These are phyloP conservation scores for Fraxinus xanthoxyloides DNA, from an alignment of 305 asterid genomes.

Conservation along the genomic window DNA sequence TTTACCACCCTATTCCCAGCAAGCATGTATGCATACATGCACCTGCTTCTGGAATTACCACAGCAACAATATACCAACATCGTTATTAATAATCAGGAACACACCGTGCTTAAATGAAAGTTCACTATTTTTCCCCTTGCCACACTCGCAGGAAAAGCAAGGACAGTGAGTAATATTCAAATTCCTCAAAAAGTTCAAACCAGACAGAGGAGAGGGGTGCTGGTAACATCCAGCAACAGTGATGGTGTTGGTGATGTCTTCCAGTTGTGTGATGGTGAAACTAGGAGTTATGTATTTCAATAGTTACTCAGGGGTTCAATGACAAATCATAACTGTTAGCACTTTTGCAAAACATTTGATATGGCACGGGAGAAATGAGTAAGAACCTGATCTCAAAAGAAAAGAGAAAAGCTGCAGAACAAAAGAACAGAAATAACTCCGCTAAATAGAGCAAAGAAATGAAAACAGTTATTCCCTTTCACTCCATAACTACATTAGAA, in stretches of 20 bases:
- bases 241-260: neutral
- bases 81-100: neutral
- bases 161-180: neutral
- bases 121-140: neutral
- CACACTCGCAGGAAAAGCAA: neutral
- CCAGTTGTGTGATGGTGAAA: neutral
- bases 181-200: neutral
- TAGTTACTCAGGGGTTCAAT: neutral
- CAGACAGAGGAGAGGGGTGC: neutral
- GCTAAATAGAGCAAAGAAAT: neutral
- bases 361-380: neutral
- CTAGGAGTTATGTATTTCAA: neutral
- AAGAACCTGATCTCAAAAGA: neutral
- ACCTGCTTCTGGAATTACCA: neutral
- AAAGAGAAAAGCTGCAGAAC: neutral
- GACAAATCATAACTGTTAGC: neutral
- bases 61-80: neutral
- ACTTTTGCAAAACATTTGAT: neutral
- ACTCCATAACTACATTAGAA: neutral
- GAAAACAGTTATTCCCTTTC: neutral
- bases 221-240: neutral
- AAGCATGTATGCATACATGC: neutral
- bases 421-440: neutral
- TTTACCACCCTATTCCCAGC: neutral
- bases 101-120: neutral